These are phyloP conservation scores for Cyathus striatus DNA, from an alignment of 768 basidiomycete species.

Conservation along the genomic window DNA sequence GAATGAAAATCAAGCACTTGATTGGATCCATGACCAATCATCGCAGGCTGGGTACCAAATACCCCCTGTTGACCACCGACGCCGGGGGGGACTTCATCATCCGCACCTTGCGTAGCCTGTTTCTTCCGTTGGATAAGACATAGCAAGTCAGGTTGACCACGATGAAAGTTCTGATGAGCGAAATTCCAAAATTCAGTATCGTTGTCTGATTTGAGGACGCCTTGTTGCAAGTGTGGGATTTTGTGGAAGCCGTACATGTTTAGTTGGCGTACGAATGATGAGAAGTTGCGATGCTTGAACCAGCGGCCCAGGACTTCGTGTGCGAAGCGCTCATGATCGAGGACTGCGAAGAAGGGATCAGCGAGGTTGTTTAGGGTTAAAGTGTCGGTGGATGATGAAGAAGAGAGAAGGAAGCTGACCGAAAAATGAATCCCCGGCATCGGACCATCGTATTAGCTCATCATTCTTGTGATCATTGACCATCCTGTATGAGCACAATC, in stretches of 20 bases:
- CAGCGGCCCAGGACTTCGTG: slow-evolving; percentile 85
- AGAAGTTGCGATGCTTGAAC: slow-evolving; percentile 98
- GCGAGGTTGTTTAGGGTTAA: slow-evolving; percentile 1
- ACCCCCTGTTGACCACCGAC: too few species aligned
- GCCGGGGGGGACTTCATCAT: slow-evolving; percentile 23
- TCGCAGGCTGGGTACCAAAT: slow-evolving; percentile 6
- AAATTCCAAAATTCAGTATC: slow-evolving; percentile 90
- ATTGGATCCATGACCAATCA: slow-evolving; percentile 27
- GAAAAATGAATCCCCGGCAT: slow-evolving; percentile 88
- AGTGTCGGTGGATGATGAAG: slow-evolving; percentile 1
- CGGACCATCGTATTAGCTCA: slow-evolving; percentile 88
- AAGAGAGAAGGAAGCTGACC: slow-evolving; percentile 36
- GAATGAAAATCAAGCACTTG: slow-evolving; percentile 73
- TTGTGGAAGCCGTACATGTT: slow-evolving; percentile 97
- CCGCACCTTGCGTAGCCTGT: slow-evolving; percentile 36
- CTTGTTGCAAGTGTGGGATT: slow-evolving; percentile 94
- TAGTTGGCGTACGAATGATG: slow-evolving; percentile 86
- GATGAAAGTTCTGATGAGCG: slow-evolving; percentile 82
- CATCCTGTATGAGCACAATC: slow-evolving; percentile 76
- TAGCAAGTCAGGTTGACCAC: slow-evolving; percentile 84
- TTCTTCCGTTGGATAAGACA: slow-evolving; percentile 89
- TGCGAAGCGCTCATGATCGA: slow-evolving; percentile 88
- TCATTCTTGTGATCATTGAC: slow-evolving; percentile 82
- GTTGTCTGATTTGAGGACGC: slow-evolving; percentile 78
- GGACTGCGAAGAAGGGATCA: slow-evolving; percentile 43